Evolutionary conservation across 805 yeast genomes (phyloP), one percentile per base, ranked within the genome.

Genomic region (Wickerhamiella hasegawae): DNA sequence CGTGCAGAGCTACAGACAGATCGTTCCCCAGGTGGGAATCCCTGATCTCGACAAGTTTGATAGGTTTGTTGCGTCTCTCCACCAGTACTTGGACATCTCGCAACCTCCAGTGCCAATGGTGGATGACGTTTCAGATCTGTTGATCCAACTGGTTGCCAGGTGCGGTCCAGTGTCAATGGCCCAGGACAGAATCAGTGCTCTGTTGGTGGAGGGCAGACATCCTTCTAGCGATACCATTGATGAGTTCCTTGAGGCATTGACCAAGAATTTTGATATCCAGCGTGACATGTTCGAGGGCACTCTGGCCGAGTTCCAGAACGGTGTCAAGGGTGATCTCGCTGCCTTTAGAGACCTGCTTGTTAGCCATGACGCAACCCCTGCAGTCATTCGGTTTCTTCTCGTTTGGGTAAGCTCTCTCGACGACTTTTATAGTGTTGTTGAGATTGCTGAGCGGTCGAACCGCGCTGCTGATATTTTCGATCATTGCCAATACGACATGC

Each of bases 371-470:
- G 39, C 44, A 12, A 42, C 51, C 3, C 48, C 53, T 1, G 44
- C 45, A 3, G 35, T 42, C 4, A 40, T 48, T 16, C 35, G 40
- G 29, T 53, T 53, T 28, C 35, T 52, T 32, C 40, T 53, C 15
- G 37, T 42, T n/a, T 45, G 48, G 45, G 37, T 44, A 8, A 25
- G 28, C n/a, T 31, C 40, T 8, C 26, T 29, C 16, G 47, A 37
- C 9, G 58, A 54, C 18, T 43, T 53, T 5, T 43, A 45, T 42
- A 38, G 42, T n/a, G 39, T 53, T 22, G 36, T 52, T 10, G 43
- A 39, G 6, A 19, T 37, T 3, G 47, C 48, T 6, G 41, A 42
- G 18, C 27, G 38, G 11, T 38, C 52, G 3, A 24, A 35, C 15
- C 31, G 40, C 25, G 26, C 41, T 9, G 31, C 30, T n/a, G 44